phyloP scores from a whole-genome alignment of 2,329 filamentous ascomycete genomes.

The Phyllosticta citrichinensis region DNA sequence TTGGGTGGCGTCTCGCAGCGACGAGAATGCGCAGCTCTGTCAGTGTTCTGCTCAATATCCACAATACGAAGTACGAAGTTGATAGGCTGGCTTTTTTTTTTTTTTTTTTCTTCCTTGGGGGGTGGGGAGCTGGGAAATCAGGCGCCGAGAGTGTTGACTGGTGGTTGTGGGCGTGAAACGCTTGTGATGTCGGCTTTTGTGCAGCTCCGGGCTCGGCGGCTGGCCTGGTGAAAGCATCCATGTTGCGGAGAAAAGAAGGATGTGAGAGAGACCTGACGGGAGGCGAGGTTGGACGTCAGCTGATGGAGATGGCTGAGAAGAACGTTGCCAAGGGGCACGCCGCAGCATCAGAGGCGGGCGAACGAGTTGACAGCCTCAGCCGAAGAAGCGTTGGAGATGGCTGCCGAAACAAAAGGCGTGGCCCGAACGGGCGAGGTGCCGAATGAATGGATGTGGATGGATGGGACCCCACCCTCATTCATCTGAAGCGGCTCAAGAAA shows the following conservation, averaged over 20 bases:
- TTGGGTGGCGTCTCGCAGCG: not conserved
- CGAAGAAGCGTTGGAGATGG: not conserved
- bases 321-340: not conserved
- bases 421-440: not conserved
- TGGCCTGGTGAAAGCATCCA: not conserved
- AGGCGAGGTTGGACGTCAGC: not conserved
- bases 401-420: not conserved
- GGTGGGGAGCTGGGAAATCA: not conserved
- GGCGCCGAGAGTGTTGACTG: not conserved
- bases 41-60: not conserved
- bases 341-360: not conserved
- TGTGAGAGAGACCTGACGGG: too few species aligned
- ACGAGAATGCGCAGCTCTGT: not conserved
- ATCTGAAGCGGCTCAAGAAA: conserved; percentile 3
- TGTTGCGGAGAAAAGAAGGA: not conserved
- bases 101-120: too few species aligned
- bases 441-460: not conserved
- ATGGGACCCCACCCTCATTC: conserved; percentile 3
- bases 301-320: not conserved
- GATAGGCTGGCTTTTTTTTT: not conserved
- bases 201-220: not conserved
- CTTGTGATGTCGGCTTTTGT: not conserved
- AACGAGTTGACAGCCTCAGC: not conserved
- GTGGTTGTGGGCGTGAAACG: not conserved
- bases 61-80: not conserved